Base-by-base conservation (phyloP, 805 yeast species). In the Teunomyces funiuensis region DNA sequence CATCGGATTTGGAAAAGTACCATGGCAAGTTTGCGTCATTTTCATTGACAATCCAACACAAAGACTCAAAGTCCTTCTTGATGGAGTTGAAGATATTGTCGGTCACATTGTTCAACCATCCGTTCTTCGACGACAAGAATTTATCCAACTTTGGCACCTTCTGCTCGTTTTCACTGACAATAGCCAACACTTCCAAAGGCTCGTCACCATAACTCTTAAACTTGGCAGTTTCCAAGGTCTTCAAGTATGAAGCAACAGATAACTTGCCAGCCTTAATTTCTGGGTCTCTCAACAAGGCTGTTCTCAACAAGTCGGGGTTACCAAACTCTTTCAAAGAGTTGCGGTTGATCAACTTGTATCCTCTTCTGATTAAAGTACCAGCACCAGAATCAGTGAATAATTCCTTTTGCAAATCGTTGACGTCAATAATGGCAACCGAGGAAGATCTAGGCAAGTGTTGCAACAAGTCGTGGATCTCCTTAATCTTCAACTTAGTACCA, bases 301-400 rank as follows among this genome's bases (percentile, higher is more conserved):
- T 61, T 66, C 96, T 79, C 53, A 93, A 77, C 40, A 80, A 69
- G 58, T 87, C 96, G n/a, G 88, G 79, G 45, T 82, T 79, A 26
- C 71, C 61, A 61, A 90, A 85, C 47, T 86, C 91, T 28, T 72
- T 66, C 41, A 89, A 69, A 16, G 85, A 77, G 55, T 79, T 76
- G 61, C 88, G 81, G 56, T 80, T 82, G 43, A 84, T 63, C 51
- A 93, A 76, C 69, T 88, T 88, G 71, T 91, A 88, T 48, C 99
- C 99, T 66, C 99, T 83, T 77, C 99, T 85, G 56, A 93, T 89
- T 72, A 93, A 76, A 34, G 99, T 93, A 60, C 99, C 99, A 22
- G 99, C 99, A 66, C 99, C 99, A 13, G 96, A 85, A 65, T 93
- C 99, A 29, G 99, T 93, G 70, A 93, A 93, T 58, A 93, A 79